Base-by-base conservation (phyloP, 176 grass and related monocot species). In the Raddia guianensis region DNA sequence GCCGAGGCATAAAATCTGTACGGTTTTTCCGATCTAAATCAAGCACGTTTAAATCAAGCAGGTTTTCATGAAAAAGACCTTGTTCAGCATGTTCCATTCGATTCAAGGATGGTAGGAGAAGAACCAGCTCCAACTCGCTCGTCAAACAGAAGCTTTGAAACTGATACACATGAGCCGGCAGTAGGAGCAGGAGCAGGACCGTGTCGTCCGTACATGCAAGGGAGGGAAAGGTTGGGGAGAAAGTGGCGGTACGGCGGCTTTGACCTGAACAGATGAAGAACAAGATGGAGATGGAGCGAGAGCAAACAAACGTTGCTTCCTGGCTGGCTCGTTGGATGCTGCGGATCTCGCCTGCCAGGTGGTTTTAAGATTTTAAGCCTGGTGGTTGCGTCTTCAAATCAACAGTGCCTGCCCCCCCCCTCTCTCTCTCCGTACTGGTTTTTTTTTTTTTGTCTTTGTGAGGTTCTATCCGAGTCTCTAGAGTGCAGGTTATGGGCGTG, bases 91-190 rank as follows among this genome's bases (percentile, higher is more conserved):
- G 27, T 27, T 27, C 27, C 27, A 27, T 27, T 27, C 27, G 27
- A 27, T 1, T 27, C 27, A 27, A 27, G 27, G 27, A 27, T 27
- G 27, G 27, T 27, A 27, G 27, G 27, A 27, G 27, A 27, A 27
- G 27, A 27, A 27, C 27, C 27, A 27, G 27, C 27, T 27, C 27
- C 27, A 27, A 1, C 27, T 61, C 27, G 37, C 37, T 40, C 37
- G 82, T 84, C 82, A 77, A 52, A 44, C 64, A 51, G 55, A 78
- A 84, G 74, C 55, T 71, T 60, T 51, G 74, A 63, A 50, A 51
- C 33, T 72, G 11, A 42, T 20, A 6, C 49, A 19, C 33, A 42
- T n/a, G 46, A n/a, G 40, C 14, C 37, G 15, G 12, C 21, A 21
- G 33, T 21, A 35, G 44, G 21, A 50, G 37, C 37, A 27, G 59